phyloP scores from a whole-genome alignment of 2,329 filamentous ascomycete species.

The Coleophoma crateriformis region DNA sequence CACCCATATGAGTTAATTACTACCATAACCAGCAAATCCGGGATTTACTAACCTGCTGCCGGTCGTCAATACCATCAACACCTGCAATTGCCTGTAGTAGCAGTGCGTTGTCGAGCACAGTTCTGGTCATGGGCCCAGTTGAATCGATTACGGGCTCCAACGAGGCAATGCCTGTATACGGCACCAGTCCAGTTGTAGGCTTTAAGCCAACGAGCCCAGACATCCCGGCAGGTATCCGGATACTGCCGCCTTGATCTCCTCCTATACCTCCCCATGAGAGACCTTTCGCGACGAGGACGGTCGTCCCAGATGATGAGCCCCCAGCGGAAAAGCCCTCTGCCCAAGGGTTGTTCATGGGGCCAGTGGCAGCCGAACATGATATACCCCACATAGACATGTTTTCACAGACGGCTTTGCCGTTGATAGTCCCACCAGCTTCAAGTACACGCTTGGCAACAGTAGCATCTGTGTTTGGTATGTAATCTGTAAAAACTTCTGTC shows the following conservation, averaged over 20 bases:
- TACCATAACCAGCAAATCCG: no score
- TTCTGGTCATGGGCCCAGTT: conserved; percentile 33
- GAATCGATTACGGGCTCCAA: conserved; percentile 45
- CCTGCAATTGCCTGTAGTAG: conserved; percentile 38
- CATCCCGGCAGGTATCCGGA: conserved; percentile 11
- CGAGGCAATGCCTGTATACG: conserved; percentile 29
- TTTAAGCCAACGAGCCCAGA: conserved; percentile 1
- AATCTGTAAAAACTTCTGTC: no score
- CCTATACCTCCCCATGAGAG: conserved; percentile 44
- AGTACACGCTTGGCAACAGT: conserved; percentile 43
- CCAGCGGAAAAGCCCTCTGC: conserved; percentile 45
- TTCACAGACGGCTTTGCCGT: conserved; percentile 45
- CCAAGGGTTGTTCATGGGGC: conserved; percentile 38
- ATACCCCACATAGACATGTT: conserved; percentile 43
- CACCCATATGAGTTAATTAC: no score
- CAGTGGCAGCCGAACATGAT: conserved; percentile 38
- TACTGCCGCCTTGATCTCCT: conserved; percentile 48
- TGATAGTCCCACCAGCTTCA: conserved; percentile 41
- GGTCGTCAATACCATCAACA: conserved; percentile 36
- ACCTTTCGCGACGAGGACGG: conserved; percentile 40
- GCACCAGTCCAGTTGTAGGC: conserved; percentile 3
- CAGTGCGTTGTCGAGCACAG: conserved; percentile 30
- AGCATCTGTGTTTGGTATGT: conserved; percentile 34
- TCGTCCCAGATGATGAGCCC: conserved; percentile 59
- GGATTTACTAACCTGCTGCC: no score